Conservation (phyloP, 2,329 filamentous ascomycete species). For the Ramularia endophylla region DNA sequence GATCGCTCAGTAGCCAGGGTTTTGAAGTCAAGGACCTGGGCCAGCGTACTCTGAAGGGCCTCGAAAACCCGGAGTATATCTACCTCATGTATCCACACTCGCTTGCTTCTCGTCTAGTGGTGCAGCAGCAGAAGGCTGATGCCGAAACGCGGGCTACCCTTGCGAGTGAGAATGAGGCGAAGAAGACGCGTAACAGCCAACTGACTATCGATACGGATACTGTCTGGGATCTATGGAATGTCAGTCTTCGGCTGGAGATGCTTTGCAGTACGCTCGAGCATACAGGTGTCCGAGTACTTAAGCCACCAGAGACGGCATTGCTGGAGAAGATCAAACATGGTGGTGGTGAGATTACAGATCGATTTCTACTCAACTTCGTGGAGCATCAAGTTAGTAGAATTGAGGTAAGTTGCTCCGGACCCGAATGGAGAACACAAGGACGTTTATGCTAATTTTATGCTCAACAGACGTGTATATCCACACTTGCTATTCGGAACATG, state of each 20-base stretch:
- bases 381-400: conserved; percentile 94
- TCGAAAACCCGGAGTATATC: conserved; percentile 94
- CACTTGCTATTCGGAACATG: conserved; percentile 72
- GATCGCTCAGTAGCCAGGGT: conserved; percentile 80
- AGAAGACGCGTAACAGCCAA: conserved; percentile 53
- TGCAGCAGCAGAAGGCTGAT: conserved; percentile 53
- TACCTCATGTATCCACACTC: conserved; percentile 93
- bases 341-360: conserved; percentile 82
- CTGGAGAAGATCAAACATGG: conserved; percentile 63
- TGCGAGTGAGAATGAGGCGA: conserved; percentile 38
- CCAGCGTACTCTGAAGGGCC: conserved; percentile 88
- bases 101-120: conserved; percentile 70
- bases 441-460: conserved; percentile 19
- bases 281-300: conserved; percentile 55
- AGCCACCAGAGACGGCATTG: conserved; percentile 75
- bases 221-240: conserved; percentile 84
- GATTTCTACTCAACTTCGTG: conserved; percentile 80
- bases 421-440: not conserved
- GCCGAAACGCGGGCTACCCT: conserved; percentile 29
- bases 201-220: conserved; percentile 77
- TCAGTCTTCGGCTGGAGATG: conserved; percentile 86
- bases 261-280: conserved; percentile 84
- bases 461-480: conserved; percentile 69
- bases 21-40: conserved; percentile 97
- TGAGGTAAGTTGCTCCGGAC: conserved; percentile 60